These are phyloP conservation scores for Debaryomyces hansenii DNA, from an alignment of 805 yeast species.

Conservation along the genomic window DNA sequence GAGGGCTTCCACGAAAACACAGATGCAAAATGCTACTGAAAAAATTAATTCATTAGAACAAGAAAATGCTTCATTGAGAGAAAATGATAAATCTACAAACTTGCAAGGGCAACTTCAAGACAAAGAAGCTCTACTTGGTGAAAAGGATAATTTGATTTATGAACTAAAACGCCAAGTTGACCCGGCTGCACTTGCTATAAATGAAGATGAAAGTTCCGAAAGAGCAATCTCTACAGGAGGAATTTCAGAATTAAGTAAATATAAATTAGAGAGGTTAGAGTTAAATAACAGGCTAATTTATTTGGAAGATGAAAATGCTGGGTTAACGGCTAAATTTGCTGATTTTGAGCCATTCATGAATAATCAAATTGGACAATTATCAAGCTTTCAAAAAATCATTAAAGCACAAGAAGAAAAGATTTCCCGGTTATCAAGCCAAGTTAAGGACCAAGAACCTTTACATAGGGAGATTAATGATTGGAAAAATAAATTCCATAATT, in stretches of 20 bases:
- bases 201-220: constrained; percentile 12
- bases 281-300: constrained; percentile 44
- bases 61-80: constrained; percentile 19
- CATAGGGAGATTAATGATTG: constrained; percentile 49
- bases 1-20: constrained; percentile 37
- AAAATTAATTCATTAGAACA: constrained; percentile 50
- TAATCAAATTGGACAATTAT: constrained; percentile 52
- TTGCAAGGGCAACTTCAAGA: constrained; percentile 17
- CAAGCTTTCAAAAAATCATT: constrained; percentile 53
- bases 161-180: constrained; percentile 30
- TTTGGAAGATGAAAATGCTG: constrained; percentile 46
- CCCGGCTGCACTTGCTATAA: constrained; percentile 23
- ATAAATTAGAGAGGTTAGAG: constrained; percentile 45
- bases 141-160: constrained; percentile 29
- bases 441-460: constrained; percentile 44
- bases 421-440: constrained; percentile 36
- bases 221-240: constrained; percentile 10
- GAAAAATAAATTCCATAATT: constrained; percentile 44
- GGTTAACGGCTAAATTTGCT: constrained; percentile 38
- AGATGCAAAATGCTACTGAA: constrained; percentile 58
- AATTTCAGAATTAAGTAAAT: constrained; percentile 33
- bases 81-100: constrained; percentile 8
- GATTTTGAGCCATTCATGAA: constrained; percentile 55
- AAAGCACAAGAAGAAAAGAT: constrained; percentile 52
- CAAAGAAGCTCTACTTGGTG: constrained; percentile 9